Evolutionary conservation across 2,329 filamentous ascomycete genomes (phyloP), one percentile per base, ranked within the genome.

Genomic region (Monosporascus sp.): DNA sequence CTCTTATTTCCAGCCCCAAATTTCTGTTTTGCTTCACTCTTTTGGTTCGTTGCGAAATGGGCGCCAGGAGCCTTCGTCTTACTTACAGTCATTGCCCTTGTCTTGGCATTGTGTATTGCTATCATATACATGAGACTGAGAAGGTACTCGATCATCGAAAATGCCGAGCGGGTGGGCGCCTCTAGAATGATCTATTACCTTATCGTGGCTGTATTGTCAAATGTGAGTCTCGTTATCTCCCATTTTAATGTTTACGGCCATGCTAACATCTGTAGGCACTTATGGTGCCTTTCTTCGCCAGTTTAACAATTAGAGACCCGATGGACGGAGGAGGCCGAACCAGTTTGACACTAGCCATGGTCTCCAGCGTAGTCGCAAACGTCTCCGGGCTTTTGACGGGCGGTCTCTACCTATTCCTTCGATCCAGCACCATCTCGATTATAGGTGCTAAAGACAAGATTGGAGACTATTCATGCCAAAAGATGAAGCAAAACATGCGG

Each of bases 111-210:
- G 14, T 75, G 79, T 57, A 74, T 75, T n/a, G 62, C 77, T 14
- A 67, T 78, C 25, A 78, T 87, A 49, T 85, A 81, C 63, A 65
- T 79, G 39, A 80, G 79, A 55, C 71, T 89, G 24, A 78, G 77
- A 58, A 76, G 75, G 36, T 78, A 76, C 54, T 70, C 75, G 15
- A 73, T 75, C 17, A 75, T 88, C 49, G 81, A 84, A 39, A 72
- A 77, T 20, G 74, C 77, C 17, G 82, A 88, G 66, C 74, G 86
- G 47, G 77, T 83, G 53, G 76, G 81, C 36, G 85, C 86, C 4
- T 88, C 85, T 7, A 77, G 83, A 55, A 88, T 88, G 82, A 81
- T 87, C 11, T 89, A 86, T 65, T 88, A 86, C 64, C 72, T 87
- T 57, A 67, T 77, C 2, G 66, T 86, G 50, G 81, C 77, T 17